These are phyloP conservation scores for Toxoplasma gondii DNA, from an alignment of 169 alveolate species.

Conservation along the genomic window DNA sequence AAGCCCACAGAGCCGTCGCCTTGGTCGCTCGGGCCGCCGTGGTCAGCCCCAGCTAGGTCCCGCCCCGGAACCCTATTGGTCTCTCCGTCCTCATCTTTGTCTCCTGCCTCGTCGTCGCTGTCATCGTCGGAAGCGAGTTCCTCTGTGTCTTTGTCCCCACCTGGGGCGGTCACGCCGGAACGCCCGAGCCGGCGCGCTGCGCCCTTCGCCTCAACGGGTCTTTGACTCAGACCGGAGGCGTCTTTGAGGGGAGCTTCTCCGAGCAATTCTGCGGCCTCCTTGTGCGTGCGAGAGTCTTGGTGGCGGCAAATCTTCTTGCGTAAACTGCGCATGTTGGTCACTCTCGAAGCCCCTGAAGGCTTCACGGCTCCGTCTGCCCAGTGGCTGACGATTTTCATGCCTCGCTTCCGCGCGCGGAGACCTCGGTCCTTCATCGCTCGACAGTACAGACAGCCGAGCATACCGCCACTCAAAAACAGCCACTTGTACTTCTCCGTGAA, in stretches of 20 bases:
- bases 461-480: background rate
- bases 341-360: background rate
- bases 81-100: no score
- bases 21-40: no score
- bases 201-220: no score
- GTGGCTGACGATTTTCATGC: background rate
- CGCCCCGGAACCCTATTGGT: no score
- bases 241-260: background rate
- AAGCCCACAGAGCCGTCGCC: no score
- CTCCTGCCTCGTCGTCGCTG: no score
- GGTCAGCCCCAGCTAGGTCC: no score
- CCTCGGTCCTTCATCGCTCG: background rate
- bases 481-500: conserved; percentile 4
- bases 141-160: no score
- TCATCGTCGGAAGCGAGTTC: no score
- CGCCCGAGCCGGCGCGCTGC: no score
- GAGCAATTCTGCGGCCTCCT: background rate
- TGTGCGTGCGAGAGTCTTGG: background rate
- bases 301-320: conserved; percentile 1
- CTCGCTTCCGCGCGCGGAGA: background rate
- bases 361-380: conserved; percentile 3
- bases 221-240: background rate
- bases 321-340: background rate
- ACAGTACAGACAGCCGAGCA: background rate
- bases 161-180: no score